Conservation (phyloP, 1,139 yeast species). For the Trichomonascaceae sp. region DNA sequence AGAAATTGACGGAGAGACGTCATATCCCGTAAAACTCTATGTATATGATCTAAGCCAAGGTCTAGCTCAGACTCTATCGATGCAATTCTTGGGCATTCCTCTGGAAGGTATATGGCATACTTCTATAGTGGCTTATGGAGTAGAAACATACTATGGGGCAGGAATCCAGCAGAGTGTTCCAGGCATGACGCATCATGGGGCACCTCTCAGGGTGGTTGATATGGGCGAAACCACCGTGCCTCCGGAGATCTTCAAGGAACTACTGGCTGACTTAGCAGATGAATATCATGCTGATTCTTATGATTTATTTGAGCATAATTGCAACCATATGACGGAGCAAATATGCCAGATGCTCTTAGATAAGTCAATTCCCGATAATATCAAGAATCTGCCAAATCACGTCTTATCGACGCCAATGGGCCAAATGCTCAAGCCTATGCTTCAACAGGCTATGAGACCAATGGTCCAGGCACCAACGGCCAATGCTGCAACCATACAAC, state of each 20-base stretch:
- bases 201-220: constrained; percentile 48
- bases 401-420: constrained; percentile 62
- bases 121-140: constrained; percentile 49
- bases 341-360: constrained; percentile 56
- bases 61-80: constrained; percentile 32
- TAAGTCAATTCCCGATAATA: constrained; percentile 42
- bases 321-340: constrained; percentile 62
- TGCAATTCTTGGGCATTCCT: constrained; percentile 30
- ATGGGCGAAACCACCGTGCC: constrained; percentile 51
- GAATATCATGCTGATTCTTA: constrained; percentile 47
- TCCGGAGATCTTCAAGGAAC: constrained; percentile 48
- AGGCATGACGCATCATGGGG: constrained; percentile 55
- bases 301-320: constrained; percentile 59
- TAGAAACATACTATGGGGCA: constrained; percentile 55
- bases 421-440: constrained; percentile 38
- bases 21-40: constrained; percentile 45
- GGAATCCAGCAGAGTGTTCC: constrained; percentile 50
- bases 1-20: neutral
- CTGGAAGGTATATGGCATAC: constrained; percentile 68
- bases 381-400: constrained; percentile 48
- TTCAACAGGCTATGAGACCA: constrained; percentile 23
- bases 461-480: constrained; percentile 17
- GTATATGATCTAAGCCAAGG: constrained; percentile 60
- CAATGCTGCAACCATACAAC: constrained; percentile 11
- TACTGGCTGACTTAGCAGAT: constrained; percentile 44